phyloP scores from a whole-genome alignment of 257 asterid genomes.

The Mentha longifolia region DNA sequence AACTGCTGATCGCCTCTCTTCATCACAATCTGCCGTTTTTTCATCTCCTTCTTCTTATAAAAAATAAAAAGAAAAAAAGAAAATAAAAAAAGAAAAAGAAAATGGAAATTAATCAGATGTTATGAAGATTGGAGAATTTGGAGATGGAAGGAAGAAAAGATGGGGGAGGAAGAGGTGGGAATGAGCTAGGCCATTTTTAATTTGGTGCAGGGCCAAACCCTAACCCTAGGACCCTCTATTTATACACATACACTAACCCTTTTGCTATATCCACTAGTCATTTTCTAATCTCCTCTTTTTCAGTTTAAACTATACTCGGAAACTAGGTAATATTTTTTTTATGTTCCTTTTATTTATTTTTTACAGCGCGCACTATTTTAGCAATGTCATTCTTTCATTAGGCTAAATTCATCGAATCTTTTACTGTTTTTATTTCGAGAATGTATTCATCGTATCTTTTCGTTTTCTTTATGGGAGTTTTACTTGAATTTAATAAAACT shows the following conservation, averaged over 20 bases:
- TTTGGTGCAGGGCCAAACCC: slow-evolving; percentile 51
- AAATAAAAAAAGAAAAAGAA: too few species aligned
- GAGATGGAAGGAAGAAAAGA: too few species aligned
- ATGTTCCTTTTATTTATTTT: too few species aligned
- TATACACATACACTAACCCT: slow-evolving; percentile 44
- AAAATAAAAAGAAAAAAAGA: not conserved
- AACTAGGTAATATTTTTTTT: not conserved
- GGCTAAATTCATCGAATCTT: slow-evolving; percentile 13
- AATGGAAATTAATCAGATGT: not conserved
- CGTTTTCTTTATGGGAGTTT: not conserved
- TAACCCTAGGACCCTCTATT: slow-evolving; percentile 58
- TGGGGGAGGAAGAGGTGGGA: too few species aligned
- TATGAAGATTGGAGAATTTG: too few species aligned
- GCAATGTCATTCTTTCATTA: not conserved
- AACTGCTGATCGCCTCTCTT: slow-evolving; percentile 39
- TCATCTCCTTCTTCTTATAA: not conserved
- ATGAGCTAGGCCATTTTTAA: slow-evolving; percentile 26
- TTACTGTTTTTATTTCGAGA: not conserved
- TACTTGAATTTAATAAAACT: not conserved
- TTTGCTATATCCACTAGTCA: slow-evolving; percentile 3
- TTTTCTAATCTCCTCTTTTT: not conserved
- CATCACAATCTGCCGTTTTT: slow-evolving; percentile 52
- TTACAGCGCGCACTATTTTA: not conserved
- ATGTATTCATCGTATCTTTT: slow-evolving; percentile 6
- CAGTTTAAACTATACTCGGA: not conserved